Evolutionary conservation across 2,329 filamentous ascomycete species (phyloP), one percentile per base, ranked within the genome.

Genomic region (Hypoxylon rubiginosum): DNA sequence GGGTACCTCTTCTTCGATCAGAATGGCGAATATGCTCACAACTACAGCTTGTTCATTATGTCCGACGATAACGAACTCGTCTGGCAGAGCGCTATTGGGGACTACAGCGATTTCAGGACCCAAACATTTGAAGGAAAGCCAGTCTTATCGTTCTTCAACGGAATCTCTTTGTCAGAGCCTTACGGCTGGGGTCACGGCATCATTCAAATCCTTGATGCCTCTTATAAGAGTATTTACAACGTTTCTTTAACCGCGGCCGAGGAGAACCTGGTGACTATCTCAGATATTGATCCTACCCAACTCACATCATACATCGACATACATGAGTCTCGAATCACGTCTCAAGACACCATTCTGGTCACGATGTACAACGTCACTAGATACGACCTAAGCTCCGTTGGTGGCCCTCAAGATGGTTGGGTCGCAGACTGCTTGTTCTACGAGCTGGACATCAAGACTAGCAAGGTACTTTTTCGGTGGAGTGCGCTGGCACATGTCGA

Each of bases 361-460:
- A 75, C 72, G 2, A 70, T 67, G 1, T 75, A 75, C 64, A 78
- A 79, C 55, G 72, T 73, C 30, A 77, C 75, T 1, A 66, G 52
- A 28, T 58, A 66, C 7, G 74, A 80, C 57, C 71, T 80, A 30
- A 76, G 73, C 9, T 69, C 72, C 4, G 55, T 79, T n/a, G 74
- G 74, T 34, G 78, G 78, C 0, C 73, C 76, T 1, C 43, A 50
- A 13, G 69, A 79, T 58, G 77, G 76, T 4, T 80, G 75, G 74
- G 71, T 79, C 5, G 65, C 69, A 15, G 79, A 83, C 64, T 75
- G 73, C 19, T 61, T 81, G 34, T 76, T 83, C 58, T 81, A 78
- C 59, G 81, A 83, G 63, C 73, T 83, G n/a, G 80, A 83, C 46
- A 71, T 81, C 8, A 72, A 74, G 34, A 82, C 80, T 0, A 74